phyloP scores from a whole-genome alignment of 192 early-diverging fungal species.

The Rhizophagus sp. region DNA sequence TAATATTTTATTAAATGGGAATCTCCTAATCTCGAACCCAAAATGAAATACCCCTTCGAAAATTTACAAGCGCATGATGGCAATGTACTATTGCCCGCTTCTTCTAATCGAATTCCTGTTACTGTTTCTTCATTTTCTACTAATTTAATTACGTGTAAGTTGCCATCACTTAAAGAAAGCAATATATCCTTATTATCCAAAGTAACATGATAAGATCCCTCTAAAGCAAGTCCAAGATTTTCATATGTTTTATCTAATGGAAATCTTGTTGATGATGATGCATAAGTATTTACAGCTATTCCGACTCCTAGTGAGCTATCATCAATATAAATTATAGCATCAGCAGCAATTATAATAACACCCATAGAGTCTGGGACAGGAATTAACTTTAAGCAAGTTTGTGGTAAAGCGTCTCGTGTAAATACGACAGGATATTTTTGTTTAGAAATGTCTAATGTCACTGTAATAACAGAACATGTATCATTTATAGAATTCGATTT shows the following conservation, averaged over 20 bases:
- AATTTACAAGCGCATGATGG: slow-evolving; percentile 54
- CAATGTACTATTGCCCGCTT: slow-evolving; percentile 49
- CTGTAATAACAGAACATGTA: slow-evolving; percentile 71
- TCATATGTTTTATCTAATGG: slow-evolving; percentile 49
- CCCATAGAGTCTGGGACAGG: slow-evolving; percentile 83
- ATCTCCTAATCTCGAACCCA: slow-evolving; percentile 69
- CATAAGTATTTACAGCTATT: slow-evolving; percentile 74
- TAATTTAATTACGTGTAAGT: slow-evolving; percentile 72
- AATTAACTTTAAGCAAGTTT: slow-evolving; percentile 71
- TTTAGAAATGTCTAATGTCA: slow-evolving; percentile 83
- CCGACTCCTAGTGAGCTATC: slow-evolving; percentile 81
- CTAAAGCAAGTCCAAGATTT: slow-evolving; percentile 69
- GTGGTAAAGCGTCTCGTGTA: slow-evolving; percentile 74
- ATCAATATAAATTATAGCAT: slow-evolving; percentile 82
- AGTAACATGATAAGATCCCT: slow-evolving; percentile 63
- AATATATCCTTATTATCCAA: slow-evolving; percentile 73
- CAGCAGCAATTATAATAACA: slow-evolving; percentile 79
- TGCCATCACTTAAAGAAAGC: slow-evolving; percentile 71
- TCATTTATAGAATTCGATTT: slow-evolving; percentile 68
- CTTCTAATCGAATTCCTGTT: slow-evolving; percentile 63
- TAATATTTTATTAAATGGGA: slow-evolving; percentile 68
- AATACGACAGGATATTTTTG: slow-evolving; percentile 83
- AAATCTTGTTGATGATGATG: slow-evolving; percentile 47
- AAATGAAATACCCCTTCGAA: slow-evolving; percentile 64
- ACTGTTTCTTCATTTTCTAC: slow-evolving; percentile 79